Conservation (phyloP, 1,139 yeast genomes). For the Saccharomycopsis hybrid region DNA sequence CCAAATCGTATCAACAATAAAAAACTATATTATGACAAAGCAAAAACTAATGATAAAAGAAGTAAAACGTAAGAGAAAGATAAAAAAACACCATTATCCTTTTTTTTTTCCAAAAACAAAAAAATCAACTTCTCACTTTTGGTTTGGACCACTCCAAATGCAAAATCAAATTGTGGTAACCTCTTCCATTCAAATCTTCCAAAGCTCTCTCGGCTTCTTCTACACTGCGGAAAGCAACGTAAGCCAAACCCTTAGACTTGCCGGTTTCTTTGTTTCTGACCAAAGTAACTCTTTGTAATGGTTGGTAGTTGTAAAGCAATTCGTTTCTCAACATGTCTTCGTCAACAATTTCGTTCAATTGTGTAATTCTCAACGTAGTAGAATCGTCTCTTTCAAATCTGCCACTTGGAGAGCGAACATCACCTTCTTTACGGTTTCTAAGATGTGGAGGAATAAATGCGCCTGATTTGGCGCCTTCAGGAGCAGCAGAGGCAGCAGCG, state of each 20-base stretch:
- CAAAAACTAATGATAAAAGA: too few species aligned
- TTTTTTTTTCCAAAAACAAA: slow-evolving; percentile 23
- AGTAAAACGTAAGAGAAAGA: too few species aligned
- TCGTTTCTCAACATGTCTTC: slow-evolving; percentile 76
- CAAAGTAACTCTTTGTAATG: slow-evolving; percentile 72
- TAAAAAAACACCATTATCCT: too few species aligned
- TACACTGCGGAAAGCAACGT: slow-evolving; percentile 73
- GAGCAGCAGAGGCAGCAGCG: slow-evolving; percentile 26
- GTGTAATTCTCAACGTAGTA: slow-evolving; percentile 85
- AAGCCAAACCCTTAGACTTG: slow-evolving; percentile 95
- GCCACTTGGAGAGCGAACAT: slow-evolving; percentile 40
- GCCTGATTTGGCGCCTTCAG: slow-evolving; percentile 25
- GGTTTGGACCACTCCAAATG: slow-evolving; percentile 60
- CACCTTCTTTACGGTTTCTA: slow-evolving; percentile 56
- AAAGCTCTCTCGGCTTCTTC: slow-evolving; percentile 71
- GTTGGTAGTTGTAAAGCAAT: slow-evolving; percentile 55
- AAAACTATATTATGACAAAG: too few species aligned
- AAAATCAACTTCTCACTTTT: slow-evolving; percentile 29
- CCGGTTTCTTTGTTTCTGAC: slow-evolving; percentile 93
- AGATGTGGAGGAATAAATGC: slow-evolving; percentile 73
- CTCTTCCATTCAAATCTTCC: slow-evolving; percentile 78
- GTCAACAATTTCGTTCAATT: slow-evolving; percentile 78
- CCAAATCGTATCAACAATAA: too few species aligned
- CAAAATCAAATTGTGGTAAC: slow-evolving; percentile 87
- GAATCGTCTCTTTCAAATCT: slow-evolving; percentile 57